Base-by-base conservation (phyloP, 441 rosid genomes). In the Flueggea neowawraea region DNA sequence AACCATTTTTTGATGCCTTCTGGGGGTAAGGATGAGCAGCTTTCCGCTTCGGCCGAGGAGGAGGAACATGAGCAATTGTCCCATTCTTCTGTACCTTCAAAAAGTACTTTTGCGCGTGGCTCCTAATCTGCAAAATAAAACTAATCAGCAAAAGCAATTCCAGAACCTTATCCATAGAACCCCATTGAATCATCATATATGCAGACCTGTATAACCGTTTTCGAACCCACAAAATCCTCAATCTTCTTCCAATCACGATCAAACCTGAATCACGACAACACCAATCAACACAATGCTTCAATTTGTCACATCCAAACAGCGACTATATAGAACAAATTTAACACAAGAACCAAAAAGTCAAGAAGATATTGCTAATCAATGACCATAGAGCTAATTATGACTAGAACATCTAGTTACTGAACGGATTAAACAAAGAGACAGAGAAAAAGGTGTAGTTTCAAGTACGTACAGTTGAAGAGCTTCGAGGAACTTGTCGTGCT, bases 191-290 rank as follows among this genome's bases (percentile, higher is more conserved):
- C 12, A 6, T 43, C 28, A 22, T 22, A 22, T 22, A 22, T 22
- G 28, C 28, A 22, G 28, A 92, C 98, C 97, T 90, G 98, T 13
- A 93, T 89, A 53, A 88, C 97, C 16, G 94, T 86, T 79, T 93
- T 93, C 49, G 98, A 90, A 60, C 97, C 97, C 67, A 93, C 80
- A 79, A 85, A 93, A 32, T 91, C 96, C 58, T 88, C 91, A 14
- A 90, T 93, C 86, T 90, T 93, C 78, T 93, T 93, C 98, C 97
- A 93, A 71, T 93, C 96, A 56, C 95, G 90, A 74, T 93, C 97
- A 67, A 90, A 93, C 70, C 96, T 93, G 73, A 63, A 59, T 39
- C 16, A 33, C 12, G 33, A 12, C 32, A 41, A 44, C 15, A 15
- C 36, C 52, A 6, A 17, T 13, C 31, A 41, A 55, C 49, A 4